Percentiles rank a stretch among this genome's conserved stretches.
Conservation (phyloP, 31 red algal genomes). For the Porphyra umbilicalis region DNA sequence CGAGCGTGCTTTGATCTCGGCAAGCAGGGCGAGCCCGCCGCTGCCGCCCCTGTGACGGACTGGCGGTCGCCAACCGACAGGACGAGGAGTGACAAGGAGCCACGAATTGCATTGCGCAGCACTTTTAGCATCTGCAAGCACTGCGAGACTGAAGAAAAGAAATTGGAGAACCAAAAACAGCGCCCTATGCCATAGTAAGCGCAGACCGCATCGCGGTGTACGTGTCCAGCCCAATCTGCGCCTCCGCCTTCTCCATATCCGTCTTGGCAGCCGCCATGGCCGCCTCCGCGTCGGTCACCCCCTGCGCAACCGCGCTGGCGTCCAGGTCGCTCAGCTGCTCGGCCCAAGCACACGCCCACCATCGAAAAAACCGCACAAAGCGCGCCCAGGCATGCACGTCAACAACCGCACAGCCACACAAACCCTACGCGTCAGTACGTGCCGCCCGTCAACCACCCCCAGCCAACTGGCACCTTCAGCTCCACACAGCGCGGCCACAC, state of each 20-base stretch:
- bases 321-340: conserved; percentile 77
- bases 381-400: neutral
- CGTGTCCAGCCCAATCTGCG: conserved; percentile 94
- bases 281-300: conserved; percentile 61
- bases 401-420: neutral
- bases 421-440: too few species aligned
- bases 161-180: neutral
- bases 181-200: conserved; percentile 9
- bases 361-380: too few species aligned
- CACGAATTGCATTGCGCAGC: too few species aligned
- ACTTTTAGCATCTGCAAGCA: too few species aligned
- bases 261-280: conserved; percentile 46
- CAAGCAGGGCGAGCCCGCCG: too few species aligned
- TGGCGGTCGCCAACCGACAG: too few species aligned
- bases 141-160: neutral
- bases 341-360: neutral
- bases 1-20: too few species aligned
- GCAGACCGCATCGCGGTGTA: conserved; percentile 81
- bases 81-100: too few species aligned
- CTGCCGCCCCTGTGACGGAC: too few species aligned
- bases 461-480: too few species aligned
- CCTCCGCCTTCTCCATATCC: conserved; percentile 62
- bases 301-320: conserved; percentile 57
- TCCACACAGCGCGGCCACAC: too few species aligned
- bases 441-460: too few species aligned